Evolutionary conservation across 2,329 filamentous ascomycete species (phyloP), one percentile per base, ranked within the genome.

Genomic region (Penicillium sp.): DNA sequence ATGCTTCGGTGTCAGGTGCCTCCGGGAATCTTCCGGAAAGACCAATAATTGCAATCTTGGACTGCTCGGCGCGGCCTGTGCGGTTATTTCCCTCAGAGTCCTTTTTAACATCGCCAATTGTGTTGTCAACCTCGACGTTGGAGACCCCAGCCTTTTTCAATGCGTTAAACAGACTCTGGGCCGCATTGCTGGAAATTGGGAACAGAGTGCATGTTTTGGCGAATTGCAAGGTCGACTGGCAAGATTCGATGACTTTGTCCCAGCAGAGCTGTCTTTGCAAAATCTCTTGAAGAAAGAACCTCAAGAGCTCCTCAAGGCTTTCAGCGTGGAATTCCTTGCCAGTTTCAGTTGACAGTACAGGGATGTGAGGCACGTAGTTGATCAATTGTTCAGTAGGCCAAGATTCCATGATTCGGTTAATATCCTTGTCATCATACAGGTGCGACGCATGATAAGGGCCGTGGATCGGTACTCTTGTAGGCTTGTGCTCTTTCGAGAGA

Each of bases 21-120:
- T 88, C 86, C 1, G 89, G 89, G 71, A 90, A 91, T 48, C 89
- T 83, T 48, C 89, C 88, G 43, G 89, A 84, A 83, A 91, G 89
- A 50, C 91, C 91, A 33, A 96, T 88, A 59, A 96, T 91, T 55
- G 91, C 91, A 59, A 96, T 84, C 73, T 91, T 92, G 69, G 84
- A 83, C 33, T 69, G 61, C 30, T 73, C 70, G 0, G 71, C 41
- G 30, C 67, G 68, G 25, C 71, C 71, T 5, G 64, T 72, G 2
- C 50, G 59, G 41, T 71, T 73, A 17, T 44, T 31, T 16, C 31
- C 50, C 7, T 62, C 60, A 0, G 61, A n/a, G 5, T 62, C 59
- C 8, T 65, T 62, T 10, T 61, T 50, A 1, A 66, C 56, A n/a
- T 71, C 68, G 10, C 64, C 64, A 14, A 72, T 61, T 7, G 60